Conservation (phyloP, 2,329 filamentous ascomycete genomes). For the Zasmidium cellare region DNA sequence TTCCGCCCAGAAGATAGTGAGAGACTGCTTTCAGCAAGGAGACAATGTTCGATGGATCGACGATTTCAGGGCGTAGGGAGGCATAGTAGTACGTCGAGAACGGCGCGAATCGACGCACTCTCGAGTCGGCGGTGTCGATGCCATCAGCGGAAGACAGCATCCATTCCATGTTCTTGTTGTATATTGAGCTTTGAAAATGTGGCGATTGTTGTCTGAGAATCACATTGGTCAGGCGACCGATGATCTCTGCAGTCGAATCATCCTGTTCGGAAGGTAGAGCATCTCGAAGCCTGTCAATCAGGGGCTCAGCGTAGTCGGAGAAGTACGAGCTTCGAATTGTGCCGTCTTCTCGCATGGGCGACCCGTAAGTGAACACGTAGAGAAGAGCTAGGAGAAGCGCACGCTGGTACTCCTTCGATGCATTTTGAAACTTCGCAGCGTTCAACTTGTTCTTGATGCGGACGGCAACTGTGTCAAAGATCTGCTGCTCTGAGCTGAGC, state of each 20-base stretch:
- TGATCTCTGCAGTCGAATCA: slow-evolving; percentile 56
- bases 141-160: slow-evolving; percentile 22
- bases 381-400: slow-evolving; percentile 62
- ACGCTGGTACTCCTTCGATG: slow-evolving; percentile 56
- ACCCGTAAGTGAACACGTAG: slow-evolving; percentile 59
- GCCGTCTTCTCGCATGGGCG: slow-evolving; percentile 47
- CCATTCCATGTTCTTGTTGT: slow-evolving; percentile 32
- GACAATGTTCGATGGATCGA: slow-evolving; percentile 29
- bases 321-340: slow-evolving; percentile 43
- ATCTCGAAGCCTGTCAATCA: slow-evolving; percentile 40
- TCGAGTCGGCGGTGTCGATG: slow-evolving; percentile 3
- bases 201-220: slow-evolving; percentile 56
- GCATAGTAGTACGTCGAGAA: slow-evolving; percentile 35
- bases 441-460: slow-evolving; percentile 64
- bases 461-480: slow-evolving; percentile 64
- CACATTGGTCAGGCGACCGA: slow-evolving; percentile 61
- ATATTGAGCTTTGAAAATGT: slow-evolving; percentile 43
- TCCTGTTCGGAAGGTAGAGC: slow-evolving; percentile 42
- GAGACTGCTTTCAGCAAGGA: slow-evolving; percentile 26
- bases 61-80: slow-evolving; percentile 31
- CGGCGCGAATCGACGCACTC: slow-evolving; percentile 20
- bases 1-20: slow-evolving; percentile 16
- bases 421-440: slow-evolving; percentile 54
- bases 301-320: slow-evolving; percentile 47
- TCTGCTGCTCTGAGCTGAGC: slow-evolving; percentile 60